Percentiles rank a stretch among this genome's conserved stretches.
Evolutionary conservation across 2,329 filamentous ascomycete species (phyloP).

Genomic region (Neofusicoccum cordaticola): DNA sequence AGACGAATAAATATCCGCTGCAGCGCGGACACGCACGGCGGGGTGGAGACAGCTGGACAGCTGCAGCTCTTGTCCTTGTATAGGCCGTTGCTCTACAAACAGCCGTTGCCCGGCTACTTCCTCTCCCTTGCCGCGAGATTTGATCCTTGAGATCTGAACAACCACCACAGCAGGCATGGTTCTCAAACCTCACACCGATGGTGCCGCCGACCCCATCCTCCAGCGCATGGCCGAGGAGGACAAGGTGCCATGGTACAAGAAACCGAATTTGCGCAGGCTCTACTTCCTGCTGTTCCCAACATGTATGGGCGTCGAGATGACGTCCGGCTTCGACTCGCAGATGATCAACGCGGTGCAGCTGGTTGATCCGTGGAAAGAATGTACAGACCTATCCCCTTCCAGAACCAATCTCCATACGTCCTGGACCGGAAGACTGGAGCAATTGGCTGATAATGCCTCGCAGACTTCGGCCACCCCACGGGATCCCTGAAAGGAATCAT

Average conservation of each 20-base stretch:
- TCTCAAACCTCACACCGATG: conserved; percentile 26
- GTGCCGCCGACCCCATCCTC: conserved; percentile 38
- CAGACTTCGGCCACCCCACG: conserved; percentile 26
- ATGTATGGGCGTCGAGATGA: conserved; percentile 30
- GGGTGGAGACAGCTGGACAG: no score
- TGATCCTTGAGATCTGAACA: neutral
- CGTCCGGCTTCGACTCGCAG: conserved; percentile 19
- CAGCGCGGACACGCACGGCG: no score
- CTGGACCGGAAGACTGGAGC: no score
- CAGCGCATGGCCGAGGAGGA: conserved; percentile 42
- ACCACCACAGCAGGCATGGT: conserved; percentile 23
- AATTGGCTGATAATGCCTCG: neutral
- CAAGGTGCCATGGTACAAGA: conserved; percentile 32
- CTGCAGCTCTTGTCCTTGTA: no score
- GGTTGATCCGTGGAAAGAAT: conserved; percentile 25
- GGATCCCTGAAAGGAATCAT: conserved; percentile 25
- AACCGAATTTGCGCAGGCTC: conserved; percentile 26
- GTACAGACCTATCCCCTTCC: conserved; percentile 25
- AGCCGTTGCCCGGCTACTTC: no score
- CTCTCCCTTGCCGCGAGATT: neutral
- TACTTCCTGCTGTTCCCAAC: conserved; percentile 34
- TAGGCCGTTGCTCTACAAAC: neutral
- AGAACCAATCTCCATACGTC: no score
- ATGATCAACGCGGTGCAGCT: conserved; percentile 30
- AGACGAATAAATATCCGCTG: no score